Evolutionary conservation across 2,329 filamentous ascomycete species (phyloP), one percentile per base, ranked within the genome.

Genomic region (Penicillium olsonii): DNA sequence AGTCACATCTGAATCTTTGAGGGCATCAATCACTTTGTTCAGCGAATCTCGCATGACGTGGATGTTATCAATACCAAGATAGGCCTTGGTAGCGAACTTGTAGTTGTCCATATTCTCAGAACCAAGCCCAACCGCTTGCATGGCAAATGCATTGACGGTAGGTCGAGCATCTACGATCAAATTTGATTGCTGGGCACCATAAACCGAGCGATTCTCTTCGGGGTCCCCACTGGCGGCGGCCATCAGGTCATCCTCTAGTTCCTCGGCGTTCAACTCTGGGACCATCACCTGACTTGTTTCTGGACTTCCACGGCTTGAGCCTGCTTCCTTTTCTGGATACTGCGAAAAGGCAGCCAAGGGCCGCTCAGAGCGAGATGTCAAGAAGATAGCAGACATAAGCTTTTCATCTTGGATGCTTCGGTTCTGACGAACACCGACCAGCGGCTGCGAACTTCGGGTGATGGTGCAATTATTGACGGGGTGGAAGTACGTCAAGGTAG

Each of bases 31-130:
- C 17, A 99, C 88, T 59, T 87, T 92, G 60, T 87, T 86, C 27
- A 99, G 78, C 2, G 92, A 97, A 54, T 88, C 87, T 49, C 94
- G 83, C 94, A 99, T 99, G 54, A 96, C 91, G 66, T 99, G 94
- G 52, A 99, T 97, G 68, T 99, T 99, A 69, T 95, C 92, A 64
- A 99, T 99, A 55, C 90, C 94, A 48, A 99, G 81, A 66, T 95
- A 99, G 24, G 87, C 87, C 71, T 96, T 96, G 51, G 87, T 87
- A 14, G 91, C 90, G 63, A 92, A 92, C 54, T 87, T 90, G 75
- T 99, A 99, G 71, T 96, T 88, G 57, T 96, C 90, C 89, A 97
- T 96, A 64, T 96, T 96, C 71, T 99, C 94, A 0, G 92, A 96
- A 2, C 94, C 94, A 68, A 92, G 85, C 6, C 94, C 94, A 56